A percentile compares a stretch with the other conserved stretches of the same genome.
Evolutionary conservation across 805 yeast species (phyloP).

Genomic region (Ogataea polymorpha): DNA sequence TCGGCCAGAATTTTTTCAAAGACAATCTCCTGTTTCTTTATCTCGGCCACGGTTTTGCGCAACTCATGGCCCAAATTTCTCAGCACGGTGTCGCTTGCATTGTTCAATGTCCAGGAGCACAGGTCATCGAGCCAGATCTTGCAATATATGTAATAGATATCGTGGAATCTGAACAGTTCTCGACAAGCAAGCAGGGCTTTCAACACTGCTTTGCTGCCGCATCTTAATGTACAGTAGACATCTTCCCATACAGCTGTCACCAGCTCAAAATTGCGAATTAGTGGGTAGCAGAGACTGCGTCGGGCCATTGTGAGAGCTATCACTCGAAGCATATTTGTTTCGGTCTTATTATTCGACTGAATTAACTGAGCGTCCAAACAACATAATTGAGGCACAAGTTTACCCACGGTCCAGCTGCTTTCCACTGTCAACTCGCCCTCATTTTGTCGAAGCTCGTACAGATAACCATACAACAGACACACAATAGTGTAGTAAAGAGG

Average conservation of each 20-base stretch:
- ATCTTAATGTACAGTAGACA: constrained; percentile 57
- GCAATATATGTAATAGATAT: constrained; percentile 80
- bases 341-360: constrained; percentile 32
- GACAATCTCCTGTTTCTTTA: constrained; percentile 46
- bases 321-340: constrained; percentile 43
- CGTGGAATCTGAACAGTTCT: constrained; percentile 78
- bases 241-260: constrained; percentile 69
- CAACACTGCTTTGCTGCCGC: constrained; percentile 67
- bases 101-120: constrained; percentile 64
- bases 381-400: constrained; percentile 72
- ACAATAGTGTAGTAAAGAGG: constrained; percentile 62
- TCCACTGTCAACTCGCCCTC: constrained; percentile 73
- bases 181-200: constrained; percentile 57
- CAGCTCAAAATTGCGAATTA: constrained; percentile 68
- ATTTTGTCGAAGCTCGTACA: constrained; percentile 73
- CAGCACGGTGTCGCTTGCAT: constrained; percentile 55
- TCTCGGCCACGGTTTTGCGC: constrained; percentile 37
- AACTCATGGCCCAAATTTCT: constrained; percentile 67
- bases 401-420: constrained; percentile 93
- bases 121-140: constrained; percentile 74
- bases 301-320: constrained; percentile 61
- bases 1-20: constrained; percentile 53
- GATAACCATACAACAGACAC: constrained; percentile 66
- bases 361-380: constrained; percentile 62
- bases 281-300: constrained; percentile 75